Conservation (phyloP, 495 filamentous ascomycete species). For the Penicillium nucicola region DNA sequence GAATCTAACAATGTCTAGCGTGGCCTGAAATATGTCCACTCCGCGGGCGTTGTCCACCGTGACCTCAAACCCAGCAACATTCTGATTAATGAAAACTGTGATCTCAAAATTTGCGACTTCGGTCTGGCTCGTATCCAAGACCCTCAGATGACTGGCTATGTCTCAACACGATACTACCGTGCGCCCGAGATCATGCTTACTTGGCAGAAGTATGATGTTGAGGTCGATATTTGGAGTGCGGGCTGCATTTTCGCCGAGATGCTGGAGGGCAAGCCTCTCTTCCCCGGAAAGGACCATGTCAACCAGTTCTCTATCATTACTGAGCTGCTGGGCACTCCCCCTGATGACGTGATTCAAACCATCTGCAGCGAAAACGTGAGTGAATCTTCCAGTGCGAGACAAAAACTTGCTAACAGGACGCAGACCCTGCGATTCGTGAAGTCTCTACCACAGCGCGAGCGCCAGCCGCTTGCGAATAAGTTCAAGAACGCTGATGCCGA, state of each 20-base stretch:
- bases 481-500: conserved; percentile 95
- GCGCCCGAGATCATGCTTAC: conserved; percentile 99
- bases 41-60: conserved; percentile 94
- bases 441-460: conserved; percentile 92
- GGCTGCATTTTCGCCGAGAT: conserved; percentile 99
- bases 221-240: conserved; percentile 99
- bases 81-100: conserved; percentile 98
- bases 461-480: conserved; percentile 84
- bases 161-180: conserved; percentile 97
- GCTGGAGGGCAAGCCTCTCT: conserved; percentile 96
- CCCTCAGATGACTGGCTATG: conserved; percentile 99
- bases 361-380: conserved; percentile 97
- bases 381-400: not conserved
- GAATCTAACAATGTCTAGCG: conserved; percentile 77
- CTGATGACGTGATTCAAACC: conserved; percentile 96
- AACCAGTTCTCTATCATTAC: conserved; percentile 99
- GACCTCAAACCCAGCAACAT: conserved; percentile 99
- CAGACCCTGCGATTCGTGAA: conserved; percentile 97
- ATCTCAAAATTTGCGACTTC: conserved; percentile 99
- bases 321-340: conserved; percentile 94
- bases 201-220: conserved; percentile 99
- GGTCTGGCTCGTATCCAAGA: conserved; percentile 96
- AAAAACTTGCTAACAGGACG: conserved; percentile 4
- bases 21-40: conserved; percentile 98
- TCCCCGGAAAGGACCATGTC: conserved; percentile 98